These are phyloP conservation scores for Lactarius sp. DNA, from an alignment of 768 basidiomycete species.

Conservation along the genomic window DNA sequence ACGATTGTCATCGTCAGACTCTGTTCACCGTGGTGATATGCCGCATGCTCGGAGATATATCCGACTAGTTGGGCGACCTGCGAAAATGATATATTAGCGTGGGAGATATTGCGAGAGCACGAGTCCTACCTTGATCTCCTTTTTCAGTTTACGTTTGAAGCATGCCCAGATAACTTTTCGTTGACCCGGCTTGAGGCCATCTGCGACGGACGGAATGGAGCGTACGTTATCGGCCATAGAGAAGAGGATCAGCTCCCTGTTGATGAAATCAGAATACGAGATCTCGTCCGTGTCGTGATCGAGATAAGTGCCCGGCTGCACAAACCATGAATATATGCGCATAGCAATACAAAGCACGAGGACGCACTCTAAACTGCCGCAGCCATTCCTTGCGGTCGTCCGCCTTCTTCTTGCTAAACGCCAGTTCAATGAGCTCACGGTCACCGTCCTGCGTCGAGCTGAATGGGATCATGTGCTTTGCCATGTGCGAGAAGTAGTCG, in stretches of 20 bases:
- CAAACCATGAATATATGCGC: not conserved
- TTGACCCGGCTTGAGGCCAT: slow-evolving; percentile 96
- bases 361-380: slow-evolving; percentile 75
- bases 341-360: no score
- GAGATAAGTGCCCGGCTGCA: slow-evolving; percentile 86
- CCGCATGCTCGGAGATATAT: slow-evolving; percentile 89
- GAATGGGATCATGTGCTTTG: slow-evolving; percentile 93
- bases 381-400: slow-evolving; percentile 99
- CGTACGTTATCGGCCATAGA: slow-evolving; percentile 99
- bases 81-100: not conserved
- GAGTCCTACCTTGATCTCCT: slow-evolving; percentile 73
- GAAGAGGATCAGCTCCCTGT: slow-evolving; percentile 95
- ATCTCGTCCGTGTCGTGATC: slow-evolving; percentile 86
- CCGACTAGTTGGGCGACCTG: slow-evolving; percentile 93
- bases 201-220: slow-evolving; percentile 90
- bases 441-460: slow-evolving; percentile 76
- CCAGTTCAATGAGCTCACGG: slow-evolving; percentile 86
- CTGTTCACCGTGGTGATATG: slow-evolving; percentile 94
- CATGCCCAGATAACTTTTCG: slow-evolving; percentile 95
- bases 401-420: slow-evolving; percentile 99
- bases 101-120: not conserved
- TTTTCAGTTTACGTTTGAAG: slow-evolving; percentile 91
- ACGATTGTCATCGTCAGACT: slow-evolving; percentile 87
- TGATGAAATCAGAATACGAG: slow-evolving; percentile 91
- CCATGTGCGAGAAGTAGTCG: slow-evolving; percentile 89